Evolutionary conservation across 2,329 filamentous ascomycete genomes (phyloP), one percentile per base, ranked within the genome.

Genomic region (Xylariaceae sp.): DNA sequence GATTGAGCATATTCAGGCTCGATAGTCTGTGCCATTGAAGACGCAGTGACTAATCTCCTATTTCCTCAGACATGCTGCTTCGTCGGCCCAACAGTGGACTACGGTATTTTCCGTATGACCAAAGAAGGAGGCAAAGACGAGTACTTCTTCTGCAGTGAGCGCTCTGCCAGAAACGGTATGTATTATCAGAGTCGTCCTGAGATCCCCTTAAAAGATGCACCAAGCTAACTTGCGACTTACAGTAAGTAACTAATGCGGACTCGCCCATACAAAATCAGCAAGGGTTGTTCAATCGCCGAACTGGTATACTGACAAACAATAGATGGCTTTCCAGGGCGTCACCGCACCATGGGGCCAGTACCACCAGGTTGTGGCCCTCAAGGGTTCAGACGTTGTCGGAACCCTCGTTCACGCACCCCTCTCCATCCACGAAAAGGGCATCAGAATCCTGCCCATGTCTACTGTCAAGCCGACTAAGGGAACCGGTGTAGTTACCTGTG

Each of bases 361-460:
- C 64, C 86, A 89, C 58, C 87, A 92, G 75, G 82, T 90, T 54
- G 85, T 87, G 8, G 88, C 92, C 56, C 77, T 96, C 60, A 75
- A 82, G 60, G 94, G 94, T 56, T 85, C 89, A 15, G 87, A 91
- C 66, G 84, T 95, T 59, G 81, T 99, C 63, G 94, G 94, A 42
- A 92, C 92, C n/a, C 76, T 95, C 51, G 86, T 99, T 65, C 82
- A 94, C 66, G 94, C 94, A 1, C 94, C 94, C 55, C 82, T 99
- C 44, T 96, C 92, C 1, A 78, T 92, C 52, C 89, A 97, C 77
- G 89, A 84, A 57, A 83, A 90, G 51, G 89, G 89, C 64, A 88
- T 99, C 30, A 85, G 91, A 47, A 92, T 99, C 59, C 79, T 99
- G 60, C 94, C 94, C 55, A 99, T 99, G 94, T 92, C 96, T 63